Percentiles rank a stretch among this genome's conserved stretches.
Conservation (phyloP, 2,329 filamentous ascomycete species). For the Scortechinia acanthostroma region DNA sequence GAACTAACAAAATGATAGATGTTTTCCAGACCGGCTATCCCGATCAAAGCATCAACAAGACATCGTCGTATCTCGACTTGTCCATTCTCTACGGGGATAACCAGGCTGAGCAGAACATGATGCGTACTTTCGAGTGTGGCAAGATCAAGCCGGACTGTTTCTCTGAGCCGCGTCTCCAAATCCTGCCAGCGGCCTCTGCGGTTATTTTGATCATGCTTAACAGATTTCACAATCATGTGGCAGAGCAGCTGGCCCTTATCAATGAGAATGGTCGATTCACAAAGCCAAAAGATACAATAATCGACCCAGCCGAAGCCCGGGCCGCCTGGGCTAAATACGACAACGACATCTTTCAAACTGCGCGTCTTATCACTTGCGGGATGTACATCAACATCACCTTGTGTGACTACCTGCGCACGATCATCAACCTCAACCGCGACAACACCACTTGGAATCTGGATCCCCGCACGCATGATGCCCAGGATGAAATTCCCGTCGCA, state of each 20-base stretch:
- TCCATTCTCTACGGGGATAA: constrained; percentile 67
- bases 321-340: constrained; percentile 27
- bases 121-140: constrained; percentile 59
- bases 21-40: constrained; percentile 58
- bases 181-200: constrained; percentile 64
- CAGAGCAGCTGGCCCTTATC: constrained; percentile 52
- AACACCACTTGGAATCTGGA: constrained; percentile 56
- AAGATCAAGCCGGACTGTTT: constrained; percentile 68
- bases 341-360: constrained; percentile 47
- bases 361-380: constrained; percentile 40
- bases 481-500: constrained; percentile 48
- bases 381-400: constrained; percentile 48
- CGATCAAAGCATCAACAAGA: constrained; percentile 57
- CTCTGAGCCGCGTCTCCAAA: constrained; percentile 54
- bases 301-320: constrained; percentile 19
- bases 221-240: constrained; percentile 65
- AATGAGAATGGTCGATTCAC: constrained; percentile 61
- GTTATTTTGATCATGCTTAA: constrained; percentile 63
- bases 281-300: constrained; percentile 21
- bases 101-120: constrained; percentile 49
- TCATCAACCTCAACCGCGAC: constrained; percentile 50
- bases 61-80: constrained; percentile 70
- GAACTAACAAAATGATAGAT: constrained; percentile 28
- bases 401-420: constrained; percentile 53
- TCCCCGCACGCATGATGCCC: too few relatives aligned